Evolutionary conservation across 192 early-diverging fungal genomes (phyloP).

Genomic region (Mortierella alpina): DNA sequence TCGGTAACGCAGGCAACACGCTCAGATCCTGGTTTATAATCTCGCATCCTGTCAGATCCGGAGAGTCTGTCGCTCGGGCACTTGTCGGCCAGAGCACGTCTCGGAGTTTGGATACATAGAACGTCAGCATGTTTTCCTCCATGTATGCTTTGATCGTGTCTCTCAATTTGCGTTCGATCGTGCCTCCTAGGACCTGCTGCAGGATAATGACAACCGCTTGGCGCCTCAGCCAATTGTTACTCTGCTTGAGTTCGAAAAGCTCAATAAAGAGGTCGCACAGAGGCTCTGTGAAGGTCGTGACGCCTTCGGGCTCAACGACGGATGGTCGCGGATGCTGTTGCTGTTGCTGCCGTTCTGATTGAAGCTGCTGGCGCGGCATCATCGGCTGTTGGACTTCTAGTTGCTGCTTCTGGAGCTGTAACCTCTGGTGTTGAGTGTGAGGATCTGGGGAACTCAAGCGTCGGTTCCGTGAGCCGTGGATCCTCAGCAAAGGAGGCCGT

Average conservation of each 20-base stretch:
- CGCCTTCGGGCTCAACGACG: slow-evolving; percentile 45
- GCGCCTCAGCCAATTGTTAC: slow-evolving; percentile 88
- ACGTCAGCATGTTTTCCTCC: slow-evolving; percentile 56
- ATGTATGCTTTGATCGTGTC: slow-evolving; percentile 52
- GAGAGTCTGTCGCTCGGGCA: not conserved
- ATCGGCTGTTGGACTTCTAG: slow-evolving; percentile 11
- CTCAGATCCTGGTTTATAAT: slow-evolving; percentile 1
- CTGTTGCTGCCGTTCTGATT: slow-evolving; percentile 8
- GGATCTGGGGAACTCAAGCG: slow-evolving; percentile 43
- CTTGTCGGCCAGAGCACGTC: slow-evolving; percentile 67
- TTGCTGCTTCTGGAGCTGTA: slow-evolving; percentile 22
- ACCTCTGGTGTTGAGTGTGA: slow-evolving; percentile 40
- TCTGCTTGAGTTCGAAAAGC: slow-evolving; percentile 90
- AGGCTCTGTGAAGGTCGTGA: slow-evolving; percentile 71
- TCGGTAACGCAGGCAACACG: slow-evolving; percentile 12
- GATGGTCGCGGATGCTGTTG: slow-evolving; percentile 22
- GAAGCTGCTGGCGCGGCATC: slow-evolving; percentile 5
- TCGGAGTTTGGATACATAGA: slow-evolving; percentile 52
- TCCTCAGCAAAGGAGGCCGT: slow-evolving; percentile 8
- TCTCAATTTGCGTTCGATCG: slow-evolving; percentile 79
- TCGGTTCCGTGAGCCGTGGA: slow-evolving; percentile 16
- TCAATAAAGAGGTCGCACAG: slow-evolving; percentile 89
- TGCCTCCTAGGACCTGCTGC: slow-evolving; percentile 88
- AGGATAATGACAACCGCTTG: slow-evolving; percentile 88
- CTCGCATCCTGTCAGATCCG: slow-evolving; percentile 21